phyloP scores from a whole-genome alignment of 345 rosid species.

The Aethionema arabicum region DNA sequence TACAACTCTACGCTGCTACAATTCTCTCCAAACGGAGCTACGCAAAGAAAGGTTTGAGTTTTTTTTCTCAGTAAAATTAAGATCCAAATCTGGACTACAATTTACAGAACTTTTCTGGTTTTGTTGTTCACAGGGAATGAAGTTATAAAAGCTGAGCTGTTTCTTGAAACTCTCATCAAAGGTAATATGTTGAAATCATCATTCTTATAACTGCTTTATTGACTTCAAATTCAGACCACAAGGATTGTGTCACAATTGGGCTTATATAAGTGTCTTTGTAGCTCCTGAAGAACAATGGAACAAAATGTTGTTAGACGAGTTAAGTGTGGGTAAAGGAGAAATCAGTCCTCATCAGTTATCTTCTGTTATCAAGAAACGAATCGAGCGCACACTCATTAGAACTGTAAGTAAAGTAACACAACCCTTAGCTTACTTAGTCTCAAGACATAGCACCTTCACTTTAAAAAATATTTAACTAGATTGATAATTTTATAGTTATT shows the following conservation, averaged over 20 bases:
- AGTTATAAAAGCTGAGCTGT: conserved; percentile 65
- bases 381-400: conserved; percentile 74
- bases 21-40: conserved; percentile 86
- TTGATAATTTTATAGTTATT: too few species aligned
- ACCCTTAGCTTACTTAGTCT: conserved; percentile 13
- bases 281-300: conserved; percentile 94
- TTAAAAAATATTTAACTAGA: background rate
- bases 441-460: background rate
- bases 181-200: conserved; percentile 39
- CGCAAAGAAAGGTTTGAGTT: conserved; percentile 82
- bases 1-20: conserved; percentile 81
- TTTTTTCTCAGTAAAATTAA: background rate
- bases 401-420: conserved; percentile 56
- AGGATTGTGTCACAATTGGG: conserved; percentile 18
- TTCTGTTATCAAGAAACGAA: conserved; percentile 70
- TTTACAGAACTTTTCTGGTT: background rate
- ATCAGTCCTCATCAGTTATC: conserved; percentile 60
- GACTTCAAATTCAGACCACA: background rate
- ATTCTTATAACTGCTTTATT: conserved; percentile 11
- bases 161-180: conserved; percentile 75
- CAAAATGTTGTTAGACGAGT: conserved; percentile 62
- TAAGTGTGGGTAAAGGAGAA: conserved; percentile 72
- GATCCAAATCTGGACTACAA: background rate
- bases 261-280: conserved; percentile 36
- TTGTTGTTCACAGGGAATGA: conserved; percentile 56